Evolutionary conservation across 2,329 filamentous ascomycete species (phyloP).

Genomic region (Apiospora malaysiana): DNA sequence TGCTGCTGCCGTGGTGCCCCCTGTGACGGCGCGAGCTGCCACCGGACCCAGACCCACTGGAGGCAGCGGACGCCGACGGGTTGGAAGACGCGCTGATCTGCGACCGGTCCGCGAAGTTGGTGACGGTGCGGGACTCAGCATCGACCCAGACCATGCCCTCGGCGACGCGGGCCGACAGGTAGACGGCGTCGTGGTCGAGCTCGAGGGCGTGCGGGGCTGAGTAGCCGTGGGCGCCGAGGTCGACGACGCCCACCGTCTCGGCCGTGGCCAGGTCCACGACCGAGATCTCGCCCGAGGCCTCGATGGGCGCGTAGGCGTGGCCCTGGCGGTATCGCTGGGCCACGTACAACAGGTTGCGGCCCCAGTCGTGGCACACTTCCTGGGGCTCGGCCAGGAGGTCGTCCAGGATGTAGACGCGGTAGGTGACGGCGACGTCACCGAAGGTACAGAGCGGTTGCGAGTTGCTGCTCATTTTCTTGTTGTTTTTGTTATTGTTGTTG

Average conservation of each 20-base stretch:
- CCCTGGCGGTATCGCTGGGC: slow-evolving; percentile 35
- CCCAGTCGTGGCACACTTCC: slow-evolving; percentile 35
- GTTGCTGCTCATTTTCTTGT: slow-evolving; percentile 22
- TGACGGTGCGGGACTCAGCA: slow-evolving; percentile 28
- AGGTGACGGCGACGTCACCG: slow-evolving; percentile 33
- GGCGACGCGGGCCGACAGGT: slow-evolving; percentile 32
- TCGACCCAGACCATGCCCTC: slow-evolving; percentile 35
- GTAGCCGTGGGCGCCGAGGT: slow-evolving; percentile 31
- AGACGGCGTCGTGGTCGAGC: slow-evolving; percentile 31
- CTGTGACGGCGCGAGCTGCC: neutral
- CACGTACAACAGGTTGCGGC: slow-evolving; percentile 33
- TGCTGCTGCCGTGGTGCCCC: too few relatives aligned
- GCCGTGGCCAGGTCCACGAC: slow-evolving; percentile 32
- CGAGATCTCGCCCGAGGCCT: slow-evolving; percentile 31
- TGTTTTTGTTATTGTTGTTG: neutral
- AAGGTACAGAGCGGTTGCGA: slow-evolving; percentile 31
- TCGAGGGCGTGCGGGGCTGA: slow-evolving; percentile 34
- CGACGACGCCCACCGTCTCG: slow-evolving; percentile 28
- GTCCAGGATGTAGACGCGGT: slow-evolving; percentile 36
- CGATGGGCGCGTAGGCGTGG: slow-evolving; percentile 33
- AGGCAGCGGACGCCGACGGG: neutral
- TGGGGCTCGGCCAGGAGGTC: slow-evolving; percentile 37
- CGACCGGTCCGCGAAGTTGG: slow-evolving; percentile 28
- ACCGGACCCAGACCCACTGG: neutral
- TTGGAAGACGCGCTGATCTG: slow-evolving; percentile 22